Conservation (phyloP, 306 rosid species). For the Cicer yamashitae region DNA sequence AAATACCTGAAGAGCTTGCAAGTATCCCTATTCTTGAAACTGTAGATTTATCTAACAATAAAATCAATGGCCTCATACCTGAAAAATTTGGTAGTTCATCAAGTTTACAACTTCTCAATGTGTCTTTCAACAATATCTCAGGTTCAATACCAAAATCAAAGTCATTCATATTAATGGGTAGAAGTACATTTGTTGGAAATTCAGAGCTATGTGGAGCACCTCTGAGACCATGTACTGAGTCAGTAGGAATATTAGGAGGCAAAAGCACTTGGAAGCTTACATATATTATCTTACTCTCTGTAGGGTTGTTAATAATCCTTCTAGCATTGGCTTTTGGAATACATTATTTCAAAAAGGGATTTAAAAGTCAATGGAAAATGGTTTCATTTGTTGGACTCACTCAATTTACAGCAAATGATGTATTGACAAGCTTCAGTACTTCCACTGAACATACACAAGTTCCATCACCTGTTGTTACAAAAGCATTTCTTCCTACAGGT, state of each 20-base stretch:
- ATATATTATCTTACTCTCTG: conserved; percentile 60
- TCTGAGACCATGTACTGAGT: conserved; percentile 65
- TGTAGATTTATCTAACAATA: conserved; percentile 75
- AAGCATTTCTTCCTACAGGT: conserved; percentile 90
- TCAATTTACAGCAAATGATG: conserved; percentile 81
- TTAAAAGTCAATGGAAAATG: conserved; percentile 81
- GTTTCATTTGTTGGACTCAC: conserved; percentile 81
- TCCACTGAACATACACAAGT: conserved; percentile 56
- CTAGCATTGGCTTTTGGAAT: conserved; percentile 57
- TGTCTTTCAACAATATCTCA: conserved; percentile 83
- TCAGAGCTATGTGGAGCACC: conserved; percentile 90
- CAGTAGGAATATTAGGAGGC: conserved; percentile 62
- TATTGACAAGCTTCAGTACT: conserved; percentile 65
- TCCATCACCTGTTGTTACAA: conserved; percentile 57
- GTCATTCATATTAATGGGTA: conserved; percentile 59
- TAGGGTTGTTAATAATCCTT: conserved; percentile 58
- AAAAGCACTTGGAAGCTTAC: conserved; percentile 61
- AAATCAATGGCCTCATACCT: conserved; percentile 76
- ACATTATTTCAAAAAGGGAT: conserved; percentile 54
- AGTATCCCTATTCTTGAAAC: conserved; percentile 61
- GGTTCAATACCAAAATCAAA: conserved; percentile 79
- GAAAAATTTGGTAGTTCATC: conserved; percentile 64
- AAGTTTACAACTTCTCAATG: conserved; percentile 75
- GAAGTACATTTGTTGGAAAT: conserved; percentile 78
- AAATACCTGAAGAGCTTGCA: conserved; percentile 77